Evolutionary conservation across 1,139 yeast species (phyloP).

Genomic region (Pneumocystis oryctolagi): DNA sequence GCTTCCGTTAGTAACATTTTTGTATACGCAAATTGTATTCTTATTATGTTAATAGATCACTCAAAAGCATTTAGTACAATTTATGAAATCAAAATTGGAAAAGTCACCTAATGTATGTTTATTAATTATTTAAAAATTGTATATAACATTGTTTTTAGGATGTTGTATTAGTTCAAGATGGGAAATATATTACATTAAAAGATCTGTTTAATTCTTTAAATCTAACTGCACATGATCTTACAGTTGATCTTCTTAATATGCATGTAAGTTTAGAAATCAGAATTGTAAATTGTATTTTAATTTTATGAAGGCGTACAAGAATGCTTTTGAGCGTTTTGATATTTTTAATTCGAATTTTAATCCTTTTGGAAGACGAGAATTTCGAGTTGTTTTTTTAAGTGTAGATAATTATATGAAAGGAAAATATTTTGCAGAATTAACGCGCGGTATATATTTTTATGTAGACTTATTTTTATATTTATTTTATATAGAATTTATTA

Average conservation of each 20-base stretch:
- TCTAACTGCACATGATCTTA: slow-evolving; percentile 81
- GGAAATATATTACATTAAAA: slow-evolving; percentile 66
- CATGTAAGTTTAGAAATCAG: slow-evolving; percentile 34
- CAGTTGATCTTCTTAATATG: slow-evolving; percentile 96
- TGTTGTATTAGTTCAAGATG: slow-evolving; percentile 86
- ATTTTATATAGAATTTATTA: slow-evolving; percentile 52
- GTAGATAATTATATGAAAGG: slow-evolving; percentile 90
- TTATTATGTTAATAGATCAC: slow-evolving; percentile 41
- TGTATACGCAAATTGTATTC: background rate
- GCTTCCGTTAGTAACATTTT: slow-evolving; percentile 39
- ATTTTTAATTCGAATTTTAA: slow-evolving; percentile 93
- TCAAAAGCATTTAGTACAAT: slow-evolving; percentile 86
- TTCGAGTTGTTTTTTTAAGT: slow-evolving; percentile 87
- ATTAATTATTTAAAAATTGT: background rate
- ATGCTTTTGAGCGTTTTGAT: slow-evolving; percentile 93
- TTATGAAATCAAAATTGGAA: slow-evolving; percentile 78
- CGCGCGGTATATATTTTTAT: slow-evolving; percentile 22
- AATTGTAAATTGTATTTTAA: slow-evolving; percentile 22
- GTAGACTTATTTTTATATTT: background rate
- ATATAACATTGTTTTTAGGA: slow-evolving; percentile 26
- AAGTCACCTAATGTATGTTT: slow-evolving; percentile 42
- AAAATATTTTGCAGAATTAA: slow-evolving; percentile 76
- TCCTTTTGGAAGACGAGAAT: slow-evolving; percentile 94
- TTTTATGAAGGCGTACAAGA: slow-evolving; percentile 56
- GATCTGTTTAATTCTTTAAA: slow-evolving; percentile 84